Evolutionary conservation across 352 stramenopile species (phyloP), one percentile per base, ranked within the genome.

Genomic region (Globisporangium nunn): DNA sequence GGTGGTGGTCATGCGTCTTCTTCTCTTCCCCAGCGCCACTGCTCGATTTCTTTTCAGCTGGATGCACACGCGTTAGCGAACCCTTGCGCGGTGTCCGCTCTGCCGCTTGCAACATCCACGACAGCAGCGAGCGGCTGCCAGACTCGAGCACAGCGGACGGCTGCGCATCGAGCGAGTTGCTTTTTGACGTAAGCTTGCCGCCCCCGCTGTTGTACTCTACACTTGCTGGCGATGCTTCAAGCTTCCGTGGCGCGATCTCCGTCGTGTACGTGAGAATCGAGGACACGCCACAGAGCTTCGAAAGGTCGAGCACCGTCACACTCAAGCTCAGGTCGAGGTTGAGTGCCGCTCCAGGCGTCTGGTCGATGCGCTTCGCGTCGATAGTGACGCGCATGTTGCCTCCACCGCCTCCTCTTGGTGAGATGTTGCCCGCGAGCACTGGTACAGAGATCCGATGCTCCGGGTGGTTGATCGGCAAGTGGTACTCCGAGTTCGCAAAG

Each of bases 241-340:
- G 52, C 40, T 8, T 64, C 58, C 54, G 58, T 31, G 70, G 62
- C 2, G 59, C 55, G 1, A 83, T 47, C 28, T 80, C 61, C 0
- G 74, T 86, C 49, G 78, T 71, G 59, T 88, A 88, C 54, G 75
- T 89, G 37, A 93, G 56, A 14, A 88, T 75, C 5, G 82, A 78
- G 5, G 80, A 90, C 8, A 93, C 73, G 30, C 82, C 82, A 43
- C 82, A 93, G 3, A 93, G 68, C 50, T 70, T 76, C 15, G 82
- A 93, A 17, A 93, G 61, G 48, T 93, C 82, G 30, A 93, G 59
- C 39, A 88, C 61, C 17, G 72, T 87, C 15, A 91, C 82, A 28
- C 75, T 87, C 30, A 91, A 67, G 51, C 74, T 91, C 3, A 90
- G 53, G 50, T 90, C 81, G 8, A 87, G 61, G 46, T 86, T 84